These are phyloP conservation scores for Zelopaecilomyces penicillatus DNA, from an alignment of 2,329 filamentous ascomycete genomes.

Conservation along the genomic window DNA sequence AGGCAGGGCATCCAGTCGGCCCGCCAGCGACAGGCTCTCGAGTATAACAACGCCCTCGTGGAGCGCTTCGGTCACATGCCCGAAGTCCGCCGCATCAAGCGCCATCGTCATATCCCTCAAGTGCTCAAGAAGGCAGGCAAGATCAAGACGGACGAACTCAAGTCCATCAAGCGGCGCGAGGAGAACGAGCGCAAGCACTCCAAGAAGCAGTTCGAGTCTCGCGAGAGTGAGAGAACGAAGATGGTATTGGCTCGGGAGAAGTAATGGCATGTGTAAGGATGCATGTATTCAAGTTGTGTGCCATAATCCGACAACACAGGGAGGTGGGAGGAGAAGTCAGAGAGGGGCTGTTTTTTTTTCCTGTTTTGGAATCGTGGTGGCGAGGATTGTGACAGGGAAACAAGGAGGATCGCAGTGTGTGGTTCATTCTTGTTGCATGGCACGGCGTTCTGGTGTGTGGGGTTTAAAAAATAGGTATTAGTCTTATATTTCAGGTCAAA, in stretches of 20 bases:
- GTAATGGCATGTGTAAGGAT: constrained; percentile 22
- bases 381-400: background rate
- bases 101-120: constrained; percentile 86
- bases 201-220: constrained; percentile 68
- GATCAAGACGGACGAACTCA: constrained; percentile 87
- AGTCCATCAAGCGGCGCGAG: constrained; percentile 78
- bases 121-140: constrained; percentile 91
- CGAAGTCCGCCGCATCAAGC: constrained; percentile 81
- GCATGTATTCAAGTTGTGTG: background rate
- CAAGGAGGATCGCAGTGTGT: background rate
- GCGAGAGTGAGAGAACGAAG: constrained; percentile 81
- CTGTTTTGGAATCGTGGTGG: background rate
- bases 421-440: constrained; percentile 18
- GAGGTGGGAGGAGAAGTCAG: background rate
- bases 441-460: constrained; percentile 21
- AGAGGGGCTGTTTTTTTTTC: background rate
- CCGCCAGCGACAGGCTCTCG: constrained; percentile 75
- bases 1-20: constrained; percentile 79
- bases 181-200: constrained; percentile 93
- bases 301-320: constrained; percentile 1
- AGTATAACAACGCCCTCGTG: constrained; percentile 82
- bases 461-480: background rate
- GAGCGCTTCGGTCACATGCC: constrained; percentile 91
- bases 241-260: constrained; percentile 66
- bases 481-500: background rate